Evolutionary conservation across 1,284 basidiomycete genomes (phyloP), one percentile per base, ranked within the genome.

Genomic region (Filobasidium uniguttulatum): DNA sequence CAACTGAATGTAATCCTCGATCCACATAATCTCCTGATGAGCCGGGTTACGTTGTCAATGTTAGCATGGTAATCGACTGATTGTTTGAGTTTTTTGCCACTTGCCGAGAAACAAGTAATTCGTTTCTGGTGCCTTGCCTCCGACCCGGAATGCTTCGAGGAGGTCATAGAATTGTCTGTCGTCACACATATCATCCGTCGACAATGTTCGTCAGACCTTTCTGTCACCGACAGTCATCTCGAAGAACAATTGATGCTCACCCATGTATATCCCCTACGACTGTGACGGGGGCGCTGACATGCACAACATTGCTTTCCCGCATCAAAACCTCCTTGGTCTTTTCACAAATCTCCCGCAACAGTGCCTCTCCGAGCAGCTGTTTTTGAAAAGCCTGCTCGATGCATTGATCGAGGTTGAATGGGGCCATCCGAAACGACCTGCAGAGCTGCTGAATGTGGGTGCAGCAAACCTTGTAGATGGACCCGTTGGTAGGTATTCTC

Each of bases 261-360:
- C 90, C 93, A 69, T 99, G 93, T 49, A 99, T 98, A 67, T 99
- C 94, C 49, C 94, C 94, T 26, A 98, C 93, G 26, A 99, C 94
- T 1, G 94, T 98, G 38, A 99, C 90, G n/a, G 94, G 94, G 1
- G 91, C 85, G 55, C 81, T 83, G 60, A 99, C 86, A 64, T 98
- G 94, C 12, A 98, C 90, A 52, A 99, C 94, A 64, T 99, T 99
- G 57, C 85, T 89, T 73, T 99, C 94, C 57, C 88, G 76, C 94
- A 98, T 98, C 53, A 99, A 79, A 1, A 99, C 86, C 67, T 96
- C 91, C 66, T 96, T 96, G 26, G 90, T 93, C 72, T 94, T 94
- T 63, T 93, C 90, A 75, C 90, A 96, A 75, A 96, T 93, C 74
- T 96, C 90, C 50, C 89, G 81, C 45, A 96, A 69, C 20, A 94